Conservation (phyloP, 257 asterid species). For the Forsythia viridissima region DNA sequence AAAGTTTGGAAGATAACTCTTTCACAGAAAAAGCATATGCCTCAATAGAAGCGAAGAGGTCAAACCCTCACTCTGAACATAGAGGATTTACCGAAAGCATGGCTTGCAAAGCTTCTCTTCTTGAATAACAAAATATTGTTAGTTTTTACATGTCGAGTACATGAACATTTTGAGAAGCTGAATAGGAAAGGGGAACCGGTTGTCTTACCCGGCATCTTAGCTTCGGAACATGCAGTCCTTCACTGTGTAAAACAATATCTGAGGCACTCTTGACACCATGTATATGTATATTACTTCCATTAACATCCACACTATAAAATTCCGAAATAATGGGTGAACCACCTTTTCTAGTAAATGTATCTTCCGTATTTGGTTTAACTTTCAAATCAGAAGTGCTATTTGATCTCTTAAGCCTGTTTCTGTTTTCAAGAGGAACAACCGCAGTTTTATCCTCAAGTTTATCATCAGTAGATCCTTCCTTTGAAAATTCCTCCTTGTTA, state of each 20-base stretch:
- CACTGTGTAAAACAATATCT: constrained; percentile 49
- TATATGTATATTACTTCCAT: constrained; percentile 34
- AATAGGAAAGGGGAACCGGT: constrained; percentile 22
- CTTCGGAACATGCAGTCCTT: constrained; percentile 60
- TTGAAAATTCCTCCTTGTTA: constrained; percentile 23
- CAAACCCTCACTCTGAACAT: constrained; percentile 11
- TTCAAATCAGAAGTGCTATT: constrained; percentile 63
- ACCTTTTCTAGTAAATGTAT: constrained; percentile 33
- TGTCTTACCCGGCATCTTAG: constrained; percentile 77
- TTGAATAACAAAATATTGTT: constrained; percentile 14
- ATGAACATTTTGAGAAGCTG: not conserved
- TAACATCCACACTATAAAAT: constrained; percentile 49
- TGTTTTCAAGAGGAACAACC: constrained; percentile 32
- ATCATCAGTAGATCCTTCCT: constrained; percentile 31
- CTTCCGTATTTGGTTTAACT: constrained; percentile 40
- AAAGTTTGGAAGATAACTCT: not conserved
- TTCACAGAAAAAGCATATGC: not conserved
- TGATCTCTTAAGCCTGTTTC: constrained; percentile 57
- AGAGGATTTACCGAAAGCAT: constrained; percentile 6
- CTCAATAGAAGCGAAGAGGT: not conserved
- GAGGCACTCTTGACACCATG: constrained; percentile 35
- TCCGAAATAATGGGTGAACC: constrained; percentile 46
- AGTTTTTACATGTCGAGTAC: not conserved
- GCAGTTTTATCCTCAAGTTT: constrained; percentile 35
- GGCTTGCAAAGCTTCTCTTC: constrained; percentile 12